These are phyloP conservation scores for Apiospora marii DNA, from an alignment of 2,329 filamentous ascomycete genomes.

Conservation along the genomic window DNA sequence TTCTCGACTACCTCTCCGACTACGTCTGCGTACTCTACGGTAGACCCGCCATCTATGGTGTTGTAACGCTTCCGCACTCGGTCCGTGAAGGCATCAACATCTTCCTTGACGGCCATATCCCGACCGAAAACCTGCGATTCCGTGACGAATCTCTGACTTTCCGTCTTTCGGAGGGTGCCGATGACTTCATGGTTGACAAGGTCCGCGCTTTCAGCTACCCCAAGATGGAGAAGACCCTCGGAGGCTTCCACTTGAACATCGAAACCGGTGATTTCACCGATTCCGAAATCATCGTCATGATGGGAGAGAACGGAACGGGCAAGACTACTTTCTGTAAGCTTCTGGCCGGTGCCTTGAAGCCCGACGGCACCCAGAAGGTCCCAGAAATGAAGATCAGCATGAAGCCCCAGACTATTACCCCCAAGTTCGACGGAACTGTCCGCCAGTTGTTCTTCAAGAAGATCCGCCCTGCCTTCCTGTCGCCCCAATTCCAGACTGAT, in stretches of 20 bases:
- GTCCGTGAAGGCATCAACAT: conserved; percentile 99
- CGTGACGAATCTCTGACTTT: conserved; percentile 96
- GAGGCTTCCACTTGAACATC: conserved; percentile 83
- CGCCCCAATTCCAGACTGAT: conserved; percentile 98
- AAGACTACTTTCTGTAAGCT: conserved; percentile 99
- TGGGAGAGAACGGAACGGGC: conserved; percentile 99
- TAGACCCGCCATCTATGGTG: conserved; percentile 93
- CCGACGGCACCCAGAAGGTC: conserved; percentile 79
- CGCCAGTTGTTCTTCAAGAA: conserved; percentile 99
- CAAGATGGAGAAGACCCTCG: conserved; percentile 90
- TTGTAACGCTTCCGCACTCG: conserved; percentile 93
- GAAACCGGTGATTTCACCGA: conserved; percentile 91
- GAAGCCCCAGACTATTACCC: conserved; percentile 99
- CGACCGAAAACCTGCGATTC: conserved; percentile 98
- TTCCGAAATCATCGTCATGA: conserved; percentile 99
- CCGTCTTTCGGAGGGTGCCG: conserved; percentile 87
- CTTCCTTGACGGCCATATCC: conserved; percentile 97
- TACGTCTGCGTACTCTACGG: conserved; percentile 98
- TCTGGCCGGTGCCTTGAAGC: conserved; percentile 91
- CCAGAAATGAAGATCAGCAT: conserved; percentile 97
- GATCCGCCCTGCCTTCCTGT: conserved; percentile 96
- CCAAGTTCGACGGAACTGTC: conserved; percentile 96
- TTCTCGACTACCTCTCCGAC: conserved; percentile 97
- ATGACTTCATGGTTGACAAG: conserved; percentile 88
- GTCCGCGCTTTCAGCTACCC: conserved; percentile 88